Evolutionary conservation across 257 asterid genomes (phyloP).

Genomic region (Craterostigma plantagineum): DNA sequence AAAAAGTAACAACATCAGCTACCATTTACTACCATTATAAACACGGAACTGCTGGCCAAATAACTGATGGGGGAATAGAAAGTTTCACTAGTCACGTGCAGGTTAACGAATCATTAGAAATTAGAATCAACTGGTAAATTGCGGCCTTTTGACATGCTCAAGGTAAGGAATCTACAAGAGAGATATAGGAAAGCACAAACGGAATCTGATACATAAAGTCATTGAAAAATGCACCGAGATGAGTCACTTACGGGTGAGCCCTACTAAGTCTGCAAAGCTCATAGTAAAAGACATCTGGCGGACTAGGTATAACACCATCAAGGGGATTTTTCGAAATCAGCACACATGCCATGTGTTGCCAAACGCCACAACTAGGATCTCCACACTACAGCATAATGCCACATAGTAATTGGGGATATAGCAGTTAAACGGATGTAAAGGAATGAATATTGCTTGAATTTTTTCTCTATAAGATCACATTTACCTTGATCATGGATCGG

Average conservation of each 20-base stretch:
- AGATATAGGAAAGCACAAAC: neutral
- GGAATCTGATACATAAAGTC: neutral
- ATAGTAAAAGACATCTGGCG: conserved; percentile 72
- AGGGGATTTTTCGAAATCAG: conserved; percentile 71
- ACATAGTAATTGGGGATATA: neutral
- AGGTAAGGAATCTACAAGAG: too few relatives aligned
- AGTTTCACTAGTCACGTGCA: too few relatives aligned
- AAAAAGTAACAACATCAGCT: too few relatives aligned
- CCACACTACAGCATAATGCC: conserved; percentile 52
- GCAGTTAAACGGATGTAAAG: neutral
- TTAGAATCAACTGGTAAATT: too few relatives aligned
- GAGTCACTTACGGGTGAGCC: conserved; percentile 90
- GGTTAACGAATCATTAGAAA: too few relatives aligned
- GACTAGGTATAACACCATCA: conserved; percentile 49
- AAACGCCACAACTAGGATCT: conserved; percentile 65
- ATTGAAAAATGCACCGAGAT: conserved; percentile 4
- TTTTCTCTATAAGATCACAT: conserved; percentile 7
- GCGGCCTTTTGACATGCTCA: too few relatives aligned
- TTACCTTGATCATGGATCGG: conserved; percentile 80
- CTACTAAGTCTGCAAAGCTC: conserved; percentile 76
- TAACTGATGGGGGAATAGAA: too few relatives aligned
- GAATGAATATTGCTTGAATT: neutral
- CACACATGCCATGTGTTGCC: conserved; percentile 93
- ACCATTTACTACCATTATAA: too few relatives aligned
- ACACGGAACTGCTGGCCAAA: too few relatives aligned